Conservation (phyloP, 2,329 filamentous ascomycete genomes). For the Trichoderma gracile region DNA sequence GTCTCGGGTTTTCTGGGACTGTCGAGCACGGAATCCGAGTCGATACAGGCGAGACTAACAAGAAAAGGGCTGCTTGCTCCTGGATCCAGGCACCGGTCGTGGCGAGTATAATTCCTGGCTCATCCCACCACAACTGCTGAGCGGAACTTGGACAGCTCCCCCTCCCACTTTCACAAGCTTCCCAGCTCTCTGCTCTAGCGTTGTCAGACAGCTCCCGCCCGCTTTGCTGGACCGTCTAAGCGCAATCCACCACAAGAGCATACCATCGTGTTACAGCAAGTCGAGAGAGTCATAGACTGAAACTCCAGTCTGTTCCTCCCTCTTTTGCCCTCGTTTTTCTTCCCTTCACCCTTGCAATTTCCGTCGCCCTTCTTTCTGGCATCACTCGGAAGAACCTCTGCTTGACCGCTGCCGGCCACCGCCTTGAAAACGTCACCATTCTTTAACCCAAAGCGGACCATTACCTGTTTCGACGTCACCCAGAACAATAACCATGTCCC, state of each 20-base stretch:
- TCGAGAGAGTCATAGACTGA: not conserved
- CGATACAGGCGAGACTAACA: constrained; percentile 22
- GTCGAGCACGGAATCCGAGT: constrained; percentile 19
- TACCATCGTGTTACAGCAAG: not conserved
- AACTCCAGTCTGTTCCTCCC: not conserved
- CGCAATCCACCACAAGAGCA: not conserved
- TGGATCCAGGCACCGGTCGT: not conserved
- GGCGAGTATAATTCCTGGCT: constrained; percentile 17
- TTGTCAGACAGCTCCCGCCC: constrained; percentile 1
- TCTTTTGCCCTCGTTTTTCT: not conserved
- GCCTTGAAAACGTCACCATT: constrained; percentile 10
- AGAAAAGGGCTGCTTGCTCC: constrained; percentile 1
- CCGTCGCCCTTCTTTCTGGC: not conserved
- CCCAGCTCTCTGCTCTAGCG: constrained; percentile 14
- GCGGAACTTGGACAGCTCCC: constrained; percentile 6
- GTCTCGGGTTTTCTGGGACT: constrained; percentile 23
- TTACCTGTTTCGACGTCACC: constrained; percentile 21
- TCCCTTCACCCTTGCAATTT: not conserved
- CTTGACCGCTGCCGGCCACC: not conserved
- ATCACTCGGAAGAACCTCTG: not conserved
- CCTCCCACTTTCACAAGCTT: constrained; percentile 20
- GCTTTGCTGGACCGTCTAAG: not conserved
- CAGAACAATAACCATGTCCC: constrained; percentile 34
- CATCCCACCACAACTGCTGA: constrained; percentile 12
- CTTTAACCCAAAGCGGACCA: not conserved